Conservation (phyloP, 2,329 filamentous ascomycete genomes). For the Aspergillus quadrilineatus region DNA sequence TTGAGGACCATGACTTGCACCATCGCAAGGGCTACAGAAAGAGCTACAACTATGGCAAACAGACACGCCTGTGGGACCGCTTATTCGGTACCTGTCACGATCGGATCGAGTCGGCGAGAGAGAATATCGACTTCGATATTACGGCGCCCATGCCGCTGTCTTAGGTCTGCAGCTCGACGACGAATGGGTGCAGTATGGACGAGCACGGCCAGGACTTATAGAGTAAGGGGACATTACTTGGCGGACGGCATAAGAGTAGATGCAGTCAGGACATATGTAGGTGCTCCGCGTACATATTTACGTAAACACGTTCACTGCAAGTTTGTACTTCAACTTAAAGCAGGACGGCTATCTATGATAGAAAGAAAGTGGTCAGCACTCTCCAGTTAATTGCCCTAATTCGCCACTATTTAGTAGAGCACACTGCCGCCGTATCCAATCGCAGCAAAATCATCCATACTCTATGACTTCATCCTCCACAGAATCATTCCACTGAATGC, state of each 20-base stretch:
- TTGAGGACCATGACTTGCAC: slow-evolving; percentile 21
- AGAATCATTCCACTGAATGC: not conserved
- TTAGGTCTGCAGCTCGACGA: not conserved
- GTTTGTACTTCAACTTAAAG: no score
- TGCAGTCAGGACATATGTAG: no score
- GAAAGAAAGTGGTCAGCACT: not conserved
- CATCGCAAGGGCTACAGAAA: slow-evolving; percentile 20
- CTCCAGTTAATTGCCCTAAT: not conserved
- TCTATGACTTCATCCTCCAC: slow-evolving; percentile 7
- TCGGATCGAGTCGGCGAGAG: slow-evolving; percentile 13
- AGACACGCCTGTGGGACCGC: slow-evolving; percentile 21
- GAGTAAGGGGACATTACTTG: not conserved
- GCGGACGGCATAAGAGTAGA: not conserved
- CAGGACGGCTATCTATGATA: no score
- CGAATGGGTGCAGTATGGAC: not conserved
- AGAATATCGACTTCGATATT: slow-evolving; percentile 18
- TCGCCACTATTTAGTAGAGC: slow-evolving; percentile 1
- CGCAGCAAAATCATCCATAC: not conserved
- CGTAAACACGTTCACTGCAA: no score
- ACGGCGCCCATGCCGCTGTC: slow-evolving; percentile 13
- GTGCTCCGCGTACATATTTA: no score
- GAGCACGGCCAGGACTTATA: not conserved
- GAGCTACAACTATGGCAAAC: slow-evolving; percentile 22
- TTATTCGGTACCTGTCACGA: slow-evolving; percentile 18
- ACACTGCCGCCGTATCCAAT: not conserved